Conservation (phyloP, 2,329 filamentous ascomycete species). For the Xylariaceae sp. region DNA sequence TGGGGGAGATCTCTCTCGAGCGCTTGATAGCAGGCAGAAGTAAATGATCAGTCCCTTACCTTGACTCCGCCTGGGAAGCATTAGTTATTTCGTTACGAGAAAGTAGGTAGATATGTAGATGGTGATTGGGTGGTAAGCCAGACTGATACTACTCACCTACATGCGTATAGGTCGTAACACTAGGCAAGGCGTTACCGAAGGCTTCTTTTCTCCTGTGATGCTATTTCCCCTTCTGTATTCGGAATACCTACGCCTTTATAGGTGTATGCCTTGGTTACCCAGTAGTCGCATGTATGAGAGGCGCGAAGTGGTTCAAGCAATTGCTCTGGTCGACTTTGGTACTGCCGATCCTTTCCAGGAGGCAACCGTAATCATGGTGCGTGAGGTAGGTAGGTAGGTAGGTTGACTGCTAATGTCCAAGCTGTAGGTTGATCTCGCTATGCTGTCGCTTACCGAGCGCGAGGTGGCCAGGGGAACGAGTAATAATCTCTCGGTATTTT, state of each 20-base stretch:
- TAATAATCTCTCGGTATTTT: neutral
- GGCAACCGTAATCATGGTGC: neutral
- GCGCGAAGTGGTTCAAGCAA: neutral
- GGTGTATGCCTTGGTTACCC: neutral
- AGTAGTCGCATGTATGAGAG: neutral
- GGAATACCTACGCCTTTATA: neutral
- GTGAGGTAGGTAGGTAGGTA: neutral
- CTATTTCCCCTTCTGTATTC: neutral
- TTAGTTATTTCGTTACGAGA: neutral
- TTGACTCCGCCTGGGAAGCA: neutral
- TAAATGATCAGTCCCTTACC: neutral
- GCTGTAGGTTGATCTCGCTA: neutral
- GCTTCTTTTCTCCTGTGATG: neutral
- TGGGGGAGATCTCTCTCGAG: neutral
- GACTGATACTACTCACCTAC: neutral
- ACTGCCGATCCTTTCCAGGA: neutral
- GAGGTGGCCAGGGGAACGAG: neutral
- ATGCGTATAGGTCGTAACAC: neutral
- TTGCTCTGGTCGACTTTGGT: neutral
- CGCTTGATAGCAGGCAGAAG: neutral
- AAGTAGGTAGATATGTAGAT: neutral
- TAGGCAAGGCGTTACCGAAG: neutral
- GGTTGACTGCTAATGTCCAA: neutral
- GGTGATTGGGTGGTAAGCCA: neutral
- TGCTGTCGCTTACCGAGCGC: neutral